A percentile compares a stretch with the other conserved stretches of the same genome.
phyloP scores from a whole-genome alignment of 2,329 filamentous ascomycete genomes.

The Fusarium coicis region DNA sequence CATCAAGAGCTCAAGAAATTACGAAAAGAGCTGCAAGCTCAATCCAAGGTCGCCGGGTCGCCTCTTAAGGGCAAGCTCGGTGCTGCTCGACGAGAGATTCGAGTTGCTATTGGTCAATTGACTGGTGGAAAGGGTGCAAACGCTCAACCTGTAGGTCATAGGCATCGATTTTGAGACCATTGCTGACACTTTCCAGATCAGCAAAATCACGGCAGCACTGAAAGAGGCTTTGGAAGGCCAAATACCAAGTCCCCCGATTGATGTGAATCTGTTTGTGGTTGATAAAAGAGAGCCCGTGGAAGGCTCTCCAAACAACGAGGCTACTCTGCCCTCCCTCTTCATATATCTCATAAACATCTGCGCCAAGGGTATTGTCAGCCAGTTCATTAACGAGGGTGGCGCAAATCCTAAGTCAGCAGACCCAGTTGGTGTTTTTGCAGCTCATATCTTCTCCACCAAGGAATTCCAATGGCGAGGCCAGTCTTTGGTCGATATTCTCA shows the following conservation, averaged over 20 bases:
- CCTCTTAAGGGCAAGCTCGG: conserved; percentile 73
- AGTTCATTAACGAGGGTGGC: conserved; percentile 74
- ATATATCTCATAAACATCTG: conserved; percentile 83
- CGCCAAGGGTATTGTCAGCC: conserved; percentile 76
- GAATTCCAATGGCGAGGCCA: conserved; percentile 74
- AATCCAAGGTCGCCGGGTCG: conserved; percentile 58
- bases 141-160: conserved; percentile 50
- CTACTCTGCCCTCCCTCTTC: conserved; percentile 70
- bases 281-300: conserved; percentile 59
- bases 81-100: conserved; percentile 76
- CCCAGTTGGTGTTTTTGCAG: conserved; percentile 80
- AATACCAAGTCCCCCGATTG: conserved; percentile 63
- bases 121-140: conserved; percentile 74
- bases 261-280: conserved; percentile 65
- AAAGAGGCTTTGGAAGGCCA: conserved; percentile 63
- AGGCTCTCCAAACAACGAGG: conserved; percentile 62
- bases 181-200: conserved; percentile 46
- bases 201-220: conserved; percentile 55
- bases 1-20: conserved; percentile 75
- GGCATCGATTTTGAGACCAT: background rate
- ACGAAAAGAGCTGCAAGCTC: conserved; percentile 70
- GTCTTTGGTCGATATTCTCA: conserved; percentile 82
- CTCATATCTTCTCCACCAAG: conserved; percentile 77
- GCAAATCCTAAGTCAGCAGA: conserved; percentile 75
- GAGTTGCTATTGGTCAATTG: conserved; percentile 78